Evolutionary conservation across 2,329 filamentous ascomycete genomes (phyloP).

Genomic region (Torrubiellomyces zombiae): DNA sequence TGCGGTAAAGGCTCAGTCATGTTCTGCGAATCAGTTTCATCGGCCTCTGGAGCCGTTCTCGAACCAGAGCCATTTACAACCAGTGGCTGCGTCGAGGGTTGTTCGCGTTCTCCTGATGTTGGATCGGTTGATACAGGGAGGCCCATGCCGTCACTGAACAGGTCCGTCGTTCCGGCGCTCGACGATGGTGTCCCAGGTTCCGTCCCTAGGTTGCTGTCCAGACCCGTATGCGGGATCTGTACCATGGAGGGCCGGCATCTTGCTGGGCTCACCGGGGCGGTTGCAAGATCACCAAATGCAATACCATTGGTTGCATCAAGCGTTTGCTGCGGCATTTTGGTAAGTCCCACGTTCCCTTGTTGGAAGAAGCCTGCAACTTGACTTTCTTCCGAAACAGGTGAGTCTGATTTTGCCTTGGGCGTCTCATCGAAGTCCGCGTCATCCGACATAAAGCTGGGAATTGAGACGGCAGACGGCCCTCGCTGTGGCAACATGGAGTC

Average conservation of each 20-base stretch:
- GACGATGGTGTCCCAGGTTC: constrained; percentile 23
- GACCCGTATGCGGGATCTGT: constrained; percentile 33
- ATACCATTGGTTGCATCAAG: constrained; percentile 20
- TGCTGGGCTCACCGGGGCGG: constrained; percentile 17
- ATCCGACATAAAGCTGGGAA: constrained; percentile 40
- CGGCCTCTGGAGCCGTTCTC: constrained; percentile 19
- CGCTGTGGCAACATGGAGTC: no score
- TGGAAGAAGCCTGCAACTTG: constrained; percentile 12
- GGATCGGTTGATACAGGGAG: no score
- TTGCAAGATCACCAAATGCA: constrained; percentile 30
- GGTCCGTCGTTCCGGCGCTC: constrained; percentile 18
- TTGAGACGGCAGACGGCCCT: constrained; percentile 31
- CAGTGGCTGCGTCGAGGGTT: constrained; percentile 25
- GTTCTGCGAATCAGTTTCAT: constrained; percentile 9
- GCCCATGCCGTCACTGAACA: no score
- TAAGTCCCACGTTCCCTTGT: constrained; percentile 12
- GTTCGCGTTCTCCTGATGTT: constrained; percentile 13
- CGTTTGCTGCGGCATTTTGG: constrained; percentile 7
- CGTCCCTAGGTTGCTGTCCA: constrained; percentile 37
- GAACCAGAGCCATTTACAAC: constrained; percentile 34
- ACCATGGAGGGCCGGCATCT: constrained; percentile 35
- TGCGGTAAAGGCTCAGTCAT: not conserved
- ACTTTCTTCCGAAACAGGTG: constrained; percentile 31
- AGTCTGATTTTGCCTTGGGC: constrained; percentile 22
- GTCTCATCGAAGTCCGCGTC: constrained; percentile 32